These are phyloP conservation scores for Solioccasus polychromus DNA, from an alignment of 768 basidiomycete species.

Conservation along the genomic window DNA sequence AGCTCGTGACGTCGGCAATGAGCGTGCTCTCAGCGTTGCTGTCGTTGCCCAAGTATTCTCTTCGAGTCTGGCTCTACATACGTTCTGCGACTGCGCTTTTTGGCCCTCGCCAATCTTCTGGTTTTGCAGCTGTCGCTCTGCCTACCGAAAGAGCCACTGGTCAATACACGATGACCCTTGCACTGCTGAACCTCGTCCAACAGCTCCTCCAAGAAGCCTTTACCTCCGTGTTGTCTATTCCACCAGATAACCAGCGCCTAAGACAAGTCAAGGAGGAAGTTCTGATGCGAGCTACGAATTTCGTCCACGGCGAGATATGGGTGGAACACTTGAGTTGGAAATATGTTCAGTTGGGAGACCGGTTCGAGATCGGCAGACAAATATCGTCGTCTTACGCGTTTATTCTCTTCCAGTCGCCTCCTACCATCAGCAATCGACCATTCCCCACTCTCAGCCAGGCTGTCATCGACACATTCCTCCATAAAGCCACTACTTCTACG, in stretches of 20 bases:
- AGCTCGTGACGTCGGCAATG: conserved; percentile 77
- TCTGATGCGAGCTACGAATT: conserved; percentile 68
- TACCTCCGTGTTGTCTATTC: conserved; percentile 43
- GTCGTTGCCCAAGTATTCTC: conserved; percentile 70
- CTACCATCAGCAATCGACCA: conserved; percentile 50
- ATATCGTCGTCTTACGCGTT: conserved; percentile 65
- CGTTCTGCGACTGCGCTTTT: conserved; percentile 78
- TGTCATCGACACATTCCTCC: conserved; percentile 68
- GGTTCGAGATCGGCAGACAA: conserved; percentile 77
- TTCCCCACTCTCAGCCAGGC: conserved; percentile 59
- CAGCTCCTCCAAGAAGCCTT: conserved; percentile 74
- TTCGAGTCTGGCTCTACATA: conserved; percentile 85
- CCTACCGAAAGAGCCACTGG: conserved; percentile 68
- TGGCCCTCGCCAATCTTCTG: conserved; percentile 53
- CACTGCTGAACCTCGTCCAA: conserved; percentile 73
- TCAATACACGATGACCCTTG: conserved; percentile 78
- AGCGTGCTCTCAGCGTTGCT: conserved; percentile 78
- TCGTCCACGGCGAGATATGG: conserved; percentile 89
- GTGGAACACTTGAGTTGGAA: conserved; percentile 83
- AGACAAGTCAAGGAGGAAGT: conserved; percentile 83
- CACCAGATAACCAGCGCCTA: conserved; percentile 56
- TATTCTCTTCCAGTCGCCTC: conserved; percentile 62
- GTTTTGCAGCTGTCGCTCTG: conserved; percentile 64
- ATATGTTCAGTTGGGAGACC: conserved; percentile 74
- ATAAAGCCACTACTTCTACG: conserved; percentile 73